Evolutionary conservation across 2,329 filamentous ascomycete genomes (phyloP).

Genomic region (Hypoxylon sp.): DNA sequence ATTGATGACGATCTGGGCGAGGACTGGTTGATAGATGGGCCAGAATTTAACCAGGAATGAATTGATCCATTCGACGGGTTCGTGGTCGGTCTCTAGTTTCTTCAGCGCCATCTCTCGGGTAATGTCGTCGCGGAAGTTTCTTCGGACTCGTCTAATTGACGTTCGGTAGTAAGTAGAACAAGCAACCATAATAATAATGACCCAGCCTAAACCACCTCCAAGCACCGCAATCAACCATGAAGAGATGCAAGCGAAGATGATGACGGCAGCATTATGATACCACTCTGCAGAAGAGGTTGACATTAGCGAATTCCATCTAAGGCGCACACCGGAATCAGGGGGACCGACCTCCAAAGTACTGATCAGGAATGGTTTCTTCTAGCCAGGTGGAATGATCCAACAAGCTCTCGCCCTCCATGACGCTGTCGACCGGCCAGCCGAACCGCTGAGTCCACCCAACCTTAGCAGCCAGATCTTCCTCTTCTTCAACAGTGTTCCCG

Average conservation of each 20-base stretch:
- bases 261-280: slow-evolving; percentile 98
- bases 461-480: slow-evolving; percentile 66
- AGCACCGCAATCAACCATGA: slow-evolving; percentile 93
- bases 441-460: slow-evolving; percentile 94
- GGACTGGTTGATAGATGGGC: slow-evolving; percentile 96
- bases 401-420: slow-evolving; percentile 74
- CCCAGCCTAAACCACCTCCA: slow-evolving; percentile 92
- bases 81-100: slow-evolving; percentile 88
- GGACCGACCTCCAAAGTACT: slow-evolving; percentile 84
- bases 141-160: slow-evolving; percentile 90
- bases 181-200: slow-evolving; percentile 91
- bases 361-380: slow-evolving; percentile 87
- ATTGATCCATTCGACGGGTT: slow-evolving; percentile 99
- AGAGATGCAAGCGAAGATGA: slow-evolving; percentile 89
- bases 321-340: slow-evolving; percentile 25
- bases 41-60: slow-evolving; percentile 99
- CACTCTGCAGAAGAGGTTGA: slow-evolving; percentile 73
- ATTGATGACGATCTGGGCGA: slow-evolving; percentile 91
- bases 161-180: slow-evolving; percentile 98
- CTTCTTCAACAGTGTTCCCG: slow-evolving; percentile 67
- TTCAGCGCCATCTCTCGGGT: slow-evolving; percentile 89
- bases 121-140: slow-evolving; percentile 96
- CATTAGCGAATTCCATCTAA: slow-evolving; percentile 30
- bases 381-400: slow-evolving; percentile 91
- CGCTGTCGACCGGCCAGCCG: slow-evolving; percentile 74